Base-by-base conservation (phyloP, 768 basidiomycete genomes). In the Xerocomellus dryophilus region DNA sequence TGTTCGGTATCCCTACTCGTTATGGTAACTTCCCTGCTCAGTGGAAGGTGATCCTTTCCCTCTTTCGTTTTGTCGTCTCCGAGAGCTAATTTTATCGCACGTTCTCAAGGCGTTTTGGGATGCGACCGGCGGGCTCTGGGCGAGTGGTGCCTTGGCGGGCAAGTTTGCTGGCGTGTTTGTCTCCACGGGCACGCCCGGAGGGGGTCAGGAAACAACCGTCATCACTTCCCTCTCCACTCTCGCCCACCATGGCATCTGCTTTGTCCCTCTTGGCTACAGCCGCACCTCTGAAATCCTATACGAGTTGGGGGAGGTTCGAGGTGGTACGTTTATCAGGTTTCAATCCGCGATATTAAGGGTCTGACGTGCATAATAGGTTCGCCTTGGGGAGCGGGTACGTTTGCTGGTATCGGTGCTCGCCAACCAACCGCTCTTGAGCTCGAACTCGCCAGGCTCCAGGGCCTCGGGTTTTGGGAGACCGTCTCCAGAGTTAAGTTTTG, bases 11-110 rank as follows among this genome's bases (percentile, higher is more conserved):
- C 53, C 86, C 86, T 48, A 88, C 88, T 25, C 86, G 92, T 62
- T 95, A 81, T 72, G 92, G 92, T 39, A 84, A 80, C 63, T 84
- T 90, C 70, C 82, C 91, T 23, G 87, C 76, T 2, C 92, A 94
- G 61, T 87, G 83, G 83, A 88, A 87, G 81, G 85, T 82, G 47
- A 54, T 62, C 12, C 46, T 43, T 41, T n/a, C 31, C 34, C 7
- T 15, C 7, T 11, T 47, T 10, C 20, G 15, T 2, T 2, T 25
- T n/a, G 18, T 23, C 20, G n/a, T 15, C 5, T 32, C 27, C 14
- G 25, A 43, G 27, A 27, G 29, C 47, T 66, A 53, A 59, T 40
- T 53, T 39, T 49, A 34, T 52, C 6, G 2, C 17, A 4, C 15
- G 5, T 18, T 44, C 41, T 21, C 40, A 14, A 88, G 85, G 67